Percentiles rank a stretch among this genome's conserved stretches.
Evolutionary conservation across 1,284 basidiomycete genomes (phyloP).

Genomic region (Malassezia sympodialis): DNA sequence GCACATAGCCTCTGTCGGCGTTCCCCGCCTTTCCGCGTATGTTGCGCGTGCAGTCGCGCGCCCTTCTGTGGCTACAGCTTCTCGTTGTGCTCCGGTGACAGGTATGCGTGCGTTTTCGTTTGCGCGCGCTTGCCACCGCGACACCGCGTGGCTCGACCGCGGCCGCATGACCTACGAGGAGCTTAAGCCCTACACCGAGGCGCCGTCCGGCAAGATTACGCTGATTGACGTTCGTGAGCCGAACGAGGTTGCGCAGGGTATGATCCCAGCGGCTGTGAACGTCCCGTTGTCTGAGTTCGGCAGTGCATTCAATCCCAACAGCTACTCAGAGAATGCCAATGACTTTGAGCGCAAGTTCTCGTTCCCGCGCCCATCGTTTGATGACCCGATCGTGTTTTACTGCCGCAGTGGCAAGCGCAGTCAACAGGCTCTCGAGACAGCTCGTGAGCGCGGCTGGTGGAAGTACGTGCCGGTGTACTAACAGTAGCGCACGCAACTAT

Average conservation of each 20-base stretch:
- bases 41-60: neutral
- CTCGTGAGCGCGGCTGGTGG: constrained; percentile 70
- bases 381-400: constrained; percentile 82
- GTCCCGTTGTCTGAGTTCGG: constrained; percentile 73
- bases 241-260: constrained; percentile 82
- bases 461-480: constrained; percentile 55
- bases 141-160: constrained; percentile 26
- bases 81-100: neutral
- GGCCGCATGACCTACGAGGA: constrained; percentile 64
- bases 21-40: neutral
- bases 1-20: neutral
- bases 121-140: neutral
- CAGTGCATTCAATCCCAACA: constrained; percentile 59
- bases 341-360: constrained; percentile 56
- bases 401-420: constrained; percentile 84
- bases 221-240: constrained; percentile 72
- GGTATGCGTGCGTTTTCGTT: constrained; percentile 1
- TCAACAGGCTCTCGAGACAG: constrained; percentile 70
- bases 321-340: constrained; percentile 41
- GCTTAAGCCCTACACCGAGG: constrained; percentile 68
- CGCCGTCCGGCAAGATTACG: constrained; percentile 56
- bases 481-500: constrained; percentile 66
- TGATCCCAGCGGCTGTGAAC: constrained; percentile 89
- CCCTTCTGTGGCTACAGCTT: neutral
- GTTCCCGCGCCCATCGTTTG: constrained; percentile 66